Percentiles rank a stretch among this genome's conserved stretches.
Conservation (phyloP, 2,329 filamentous ascomycete genomes). For the Sodiomyces alkalinus region DNA sequence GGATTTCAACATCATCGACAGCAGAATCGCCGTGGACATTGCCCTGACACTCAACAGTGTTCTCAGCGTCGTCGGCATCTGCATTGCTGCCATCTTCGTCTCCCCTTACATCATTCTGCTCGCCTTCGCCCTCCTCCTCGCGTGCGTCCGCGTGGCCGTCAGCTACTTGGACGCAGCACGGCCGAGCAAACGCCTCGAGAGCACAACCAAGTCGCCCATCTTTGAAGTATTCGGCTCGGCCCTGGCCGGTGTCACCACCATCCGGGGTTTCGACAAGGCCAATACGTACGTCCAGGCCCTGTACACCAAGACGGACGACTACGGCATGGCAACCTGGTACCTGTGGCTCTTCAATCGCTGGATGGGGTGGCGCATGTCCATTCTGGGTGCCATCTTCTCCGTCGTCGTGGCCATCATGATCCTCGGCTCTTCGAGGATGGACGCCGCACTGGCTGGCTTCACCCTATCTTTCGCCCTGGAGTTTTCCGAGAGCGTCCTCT, state of each 20-base stretch:
- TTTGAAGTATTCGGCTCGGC: conserved; percentile 68
- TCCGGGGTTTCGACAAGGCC: conserved; percentile 58
- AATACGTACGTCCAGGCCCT: conserved; percentile 54
- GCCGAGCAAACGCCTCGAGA: conserved; percentile 64
- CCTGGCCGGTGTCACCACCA: conserved; percentile 57
- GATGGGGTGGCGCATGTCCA: conserved; percentile 58
- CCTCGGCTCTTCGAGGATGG: conserved; percentile 43
- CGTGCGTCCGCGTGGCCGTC: conserved; percentile 42
- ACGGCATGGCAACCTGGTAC: conserved; percentile 50
- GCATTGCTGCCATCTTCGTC: conserved; percentile 52
- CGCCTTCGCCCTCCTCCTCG: conserved; percentile 38
- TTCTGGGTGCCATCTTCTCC: conserved; percentile 55
- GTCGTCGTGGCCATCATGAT: conserved; percentile 50
- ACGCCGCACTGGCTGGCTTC: conserved; percentile 60
- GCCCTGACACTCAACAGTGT: conserved; percentile 43
- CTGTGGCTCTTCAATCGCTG: conserved; percentile 62
- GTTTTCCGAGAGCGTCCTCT: conserved; percentile 49
- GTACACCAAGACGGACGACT: conserved; percentile 53
- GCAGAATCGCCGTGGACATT: conserved; percentile 46
- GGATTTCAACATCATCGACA: conserved; percentile 63
- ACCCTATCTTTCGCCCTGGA: conserved; percentile 59
- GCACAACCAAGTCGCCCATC: conserved; percentile 60
- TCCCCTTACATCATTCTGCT: conserved; percentile 51
- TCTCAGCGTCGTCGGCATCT: conserved; percentile 48
- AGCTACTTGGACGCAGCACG: conserved; percentile 56